These are phyloP conservation scores for Erysiphe pulchra DNA, from an alignment of 2,329 filamentous ascomycete genomes.

Conservation along the genomic window DNA sequence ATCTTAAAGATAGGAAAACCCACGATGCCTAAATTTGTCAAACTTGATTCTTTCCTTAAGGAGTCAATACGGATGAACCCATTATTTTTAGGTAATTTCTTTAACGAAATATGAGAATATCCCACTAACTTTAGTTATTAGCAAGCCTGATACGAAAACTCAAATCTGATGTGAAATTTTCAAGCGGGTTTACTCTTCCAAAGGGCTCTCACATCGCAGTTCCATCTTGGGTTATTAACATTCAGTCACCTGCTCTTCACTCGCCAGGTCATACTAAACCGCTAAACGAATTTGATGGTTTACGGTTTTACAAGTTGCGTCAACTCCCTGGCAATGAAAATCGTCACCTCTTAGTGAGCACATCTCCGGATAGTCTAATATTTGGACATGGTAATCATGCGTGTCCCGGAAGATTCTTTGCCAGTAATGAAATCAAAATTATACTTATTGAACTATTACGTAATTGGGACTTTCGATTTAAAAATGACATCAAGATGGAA, in stretches of 20 bases:
- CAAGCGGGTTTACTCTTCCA: not conserved
- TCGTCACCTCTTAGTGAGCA: conserved; percentile 15
- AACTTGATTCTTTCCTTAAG: not conserved
- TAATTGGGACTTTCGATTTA: conserved; percentile 13
- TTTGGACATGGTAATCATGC: conserved; percentile 19
- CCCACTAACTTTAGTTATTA: not conserved
- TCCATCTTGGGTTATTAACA: not conserved
- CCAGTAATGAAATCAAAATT: conserved; percentile 17
- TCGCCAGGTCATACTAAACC: not conserved
- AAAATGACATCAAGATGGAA: conserved; percentile 15
- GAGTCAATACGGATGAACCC: not conserved
- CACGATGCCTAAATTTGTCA: not conserved
- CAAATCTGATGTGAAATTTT: not conserved
- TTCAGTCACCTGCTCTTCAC: not conserved
- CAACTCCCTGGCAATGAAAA: conserved; percentile 5
- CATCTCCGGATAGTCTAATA: conserved; percentile 9
- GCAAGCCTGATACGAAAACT: not conserved
- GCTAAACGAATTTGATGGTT: conserved; percentile 2
- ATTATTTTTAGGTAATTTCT: not conserved
- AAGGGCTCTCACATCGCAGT: not conserved
- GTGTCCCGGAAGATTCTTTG: conserved; percentile 19
- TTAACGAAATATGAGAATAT: not conserved
- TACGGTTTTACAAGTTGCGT: conserved; percentile 5
- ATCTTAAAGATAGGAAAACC: not conserved
- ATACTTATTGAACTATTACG: conserved; percentile 12